phyloP scores from a whole-genome alignment of 352 stramenopile species.

The Globisporangium rhizosaccharum region DNA sequence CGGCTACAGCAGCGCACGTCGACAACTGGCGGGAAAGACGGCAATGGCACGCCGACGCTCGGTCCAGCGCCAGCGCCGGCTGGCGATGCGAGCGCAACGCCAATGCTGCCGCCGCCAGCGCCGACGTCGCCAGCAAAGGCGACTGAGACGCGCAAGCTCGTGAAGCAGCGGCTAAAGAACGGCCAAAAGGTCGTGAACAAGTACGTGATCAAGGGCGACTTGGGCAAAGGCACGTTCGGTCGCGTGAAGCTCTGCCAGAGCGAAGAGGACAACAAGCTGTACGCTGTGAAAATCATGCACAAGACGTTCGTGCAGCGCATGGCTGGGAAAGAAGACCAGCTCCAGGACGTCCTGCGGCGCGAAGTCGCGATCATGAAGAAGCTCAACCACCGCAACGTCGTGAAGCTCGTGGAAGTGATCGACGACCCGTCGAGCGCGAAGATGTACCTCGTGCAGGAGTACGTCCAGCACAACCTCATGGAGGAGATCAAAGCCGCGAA shows the following conservation, averaged over 20 bases:
- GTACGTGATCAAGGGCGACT: slow-evolving; percentile 89
- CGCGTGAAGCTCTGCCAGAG: slow-evolving; percentile 79
- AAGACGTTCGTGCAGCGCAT: slow-evolving; percentile 88
- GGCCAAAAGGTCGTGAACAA: slow-evolving; percentile 91
- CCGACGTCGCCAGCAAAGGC: slow-evolving; percentile 50
- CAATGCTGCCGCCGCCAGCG: slow-evolving; percentile 31
- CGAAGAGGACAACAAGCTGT: slow-evolving; percentile 74
- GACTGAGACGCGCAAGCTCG: slow-evolving; percentile 74
- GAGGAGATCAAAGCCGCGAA: slow-evolving; percentile 78
- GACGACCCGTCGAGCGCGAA: slow-evolving; percentile 92
- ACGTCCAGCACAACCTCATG: slow-evolving; percentile 91
- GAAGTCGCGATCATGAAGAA: slow-evolving; percentile 97
- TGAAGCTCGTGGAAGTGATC: slow-evolving; percentile 93
- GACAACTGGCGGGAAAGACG: slow-evolving; percentile 11
- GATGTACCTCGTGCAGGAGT: slow-evolving; percentile 94
- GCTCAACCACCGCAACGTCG: slow-evolving; percentile 90
- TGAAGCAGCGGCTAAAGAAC: slow-evolving; percentile 81
- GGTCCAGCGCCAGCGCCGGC: slow-evolving; percentile 11
- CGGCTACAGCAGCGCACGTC: slow-evolving; percentile 58
- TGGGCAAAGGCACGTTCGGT: slow-evolving; percentile 90
- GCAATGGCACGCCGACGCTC: slow-evolving; percentile 9
- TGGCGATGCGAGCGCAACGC: slow-evolving; percentile 17
- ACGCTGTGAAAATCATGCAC: slow-evolving; percentile 89
- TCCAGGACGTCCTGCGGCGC: slow-evolving; percentile 75
- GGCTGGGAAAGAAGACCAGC: slow-evolving; percentile 79